A percentile compares a stretch with the other conserved stretches of the same genome.
Conservation (phyloP, 1,284 basidiomycete species). For the Hymenochaete sp. region DNA sequence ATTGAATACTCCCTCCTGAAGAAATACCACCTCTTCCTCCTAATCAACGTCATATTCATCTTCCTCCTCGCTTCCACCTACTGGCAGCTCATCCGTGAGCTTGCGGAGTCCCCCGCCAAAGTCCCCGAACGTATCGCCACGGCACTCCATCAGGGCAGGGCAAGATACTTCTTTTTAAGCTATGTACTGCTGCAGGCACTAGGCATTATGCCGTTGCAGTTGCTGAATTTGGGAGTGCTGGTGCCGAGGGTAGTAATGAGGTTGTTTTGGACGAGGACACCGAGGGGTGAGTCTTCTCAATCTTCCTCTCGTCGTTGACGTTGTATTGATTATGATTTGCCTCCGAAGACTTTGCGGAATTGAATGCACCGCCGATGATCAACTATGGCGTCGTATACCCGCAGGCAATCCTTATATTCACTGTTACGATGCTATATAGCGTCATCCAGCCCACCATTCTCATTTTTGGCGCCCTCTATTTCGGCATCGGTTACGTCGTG, state of each 20-base stretch:
- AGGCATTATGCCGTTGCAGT: constrained; percentile 90
- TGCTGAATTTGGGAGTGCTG: constrained; percentile 82
- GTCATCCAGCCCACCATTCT: constrained; percentile 92
- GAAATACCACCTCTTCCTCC: constrained; percentile 92
- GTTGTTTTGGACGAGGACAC: constrained; percentile 72
- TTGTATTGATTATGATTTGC: constrained; percentile 11
- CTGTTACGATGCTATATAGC: constrained; percentile 90
- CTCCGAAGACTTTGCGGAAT: constrained; percentile 76
- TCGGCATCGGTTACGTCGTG: constrained; percentile 86
- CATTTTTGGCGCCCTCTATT: constrained; percentile 91
- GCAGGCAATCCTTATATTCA: constrained; percentile 91
- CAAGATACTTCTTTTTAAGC: constrained; percentile 89
- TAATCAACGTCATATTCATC: constrained; percentile 93
- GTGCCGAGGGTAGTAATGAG: constrained; percentile 67
- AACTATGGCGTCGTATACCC: constrained; percentile 93
- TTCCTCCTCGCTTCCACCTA: constrained; percentile 88
- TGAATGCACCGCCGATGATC: constrained; percentile 96
- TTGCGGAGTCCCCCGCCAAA: constrained; percentile 81
- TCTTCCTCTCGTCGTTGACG: not conserved
- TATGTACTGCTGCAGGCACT: constrained; percentile 92
- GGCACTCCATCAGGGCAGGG: constrained; percentile 66
- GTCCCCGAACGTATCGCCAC: constrained; percentile 85
- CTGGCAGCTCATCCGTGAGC: constrained; percentile 79
- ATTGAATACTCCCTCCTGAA: constrained; percentile 89
- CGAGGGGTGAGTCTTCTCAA: constrained; percentile 60